Conservation (phyloP, 805 yeast species). For the Suhomyces kilbournensis region DNA sequence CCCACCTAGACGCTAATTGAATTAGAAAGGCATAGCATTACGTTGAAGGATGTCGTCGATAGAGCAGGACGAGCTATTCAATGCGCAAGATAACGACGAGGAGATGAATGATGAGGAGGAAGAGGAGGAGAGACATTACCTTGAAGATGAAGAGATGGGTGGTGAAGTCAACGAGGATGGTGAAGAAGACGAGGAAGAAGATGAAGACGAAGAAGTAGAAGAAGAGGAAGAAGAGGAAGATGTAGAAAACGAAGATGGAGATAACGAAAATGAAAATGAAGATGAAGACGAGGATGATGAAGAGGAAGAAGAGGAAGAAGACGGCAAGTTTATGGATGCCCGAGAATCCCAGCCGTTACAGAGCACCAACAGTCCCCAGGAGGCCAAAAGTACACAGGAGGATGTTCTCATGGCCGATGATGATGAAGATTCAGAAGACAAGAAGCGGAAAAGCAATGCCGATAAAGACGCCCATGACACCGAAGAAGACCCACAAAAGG, state of each 20-base stretch:
- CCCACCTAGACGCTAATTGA: not conserved
- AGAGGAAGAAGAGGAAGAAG: slow-evolving; percentile 15
- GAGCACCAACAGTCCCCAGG: slow-evolving; percentile 3
- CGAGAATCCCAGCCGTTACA: slow-evolving; percentile 3
- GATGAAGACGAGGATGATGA: slow-evolving; percentile 15
- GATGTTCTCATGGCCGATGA: slow-evolving; percentile 17
- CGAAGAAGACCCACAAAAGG: slow-evolving; percentile 4
- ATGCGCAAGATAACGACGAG: slow-evolving; percentile 17
- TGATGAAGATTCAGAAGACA: slow-evolving; percentile 11
- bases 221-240: slow-evolving; percentile 14
- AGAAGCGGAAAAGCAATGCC: slow-evolving; percentile 1
- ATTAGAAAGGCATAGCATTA: not conserved
- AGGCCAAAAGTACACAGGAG: slow-evolving; percentile 17
- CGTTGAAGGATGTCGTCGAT: slow-evolving; percentile 6
- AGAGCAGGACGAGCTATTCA: slow-evolving; percentile 22
- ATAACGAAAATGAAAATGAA: slow-evolving; percentile 14
- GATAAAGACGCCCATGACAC: not conserved
- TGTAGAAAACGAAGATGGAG: slow-evolving; percentile 15
- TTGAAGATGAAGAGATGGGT: slow-evolving; percentile 11
- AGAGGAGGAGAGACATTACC: slow-evolving; percentile 9
- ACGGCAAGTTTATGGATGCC: slow-evolving; percentile 10
- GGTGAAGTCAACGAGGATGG: slow-evolving; percentile 21
- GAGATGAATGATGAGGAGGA: slow-evolving; percentile 14
- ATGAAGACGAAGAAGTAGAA: slow-evolving; percentile 14
- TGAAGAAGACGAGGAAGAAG: slow-evolving; percentile 19